Base-by-base conservation (phyloP, 495 filamentous ascomycete species). In the Acidiella bohemica region DNA sequence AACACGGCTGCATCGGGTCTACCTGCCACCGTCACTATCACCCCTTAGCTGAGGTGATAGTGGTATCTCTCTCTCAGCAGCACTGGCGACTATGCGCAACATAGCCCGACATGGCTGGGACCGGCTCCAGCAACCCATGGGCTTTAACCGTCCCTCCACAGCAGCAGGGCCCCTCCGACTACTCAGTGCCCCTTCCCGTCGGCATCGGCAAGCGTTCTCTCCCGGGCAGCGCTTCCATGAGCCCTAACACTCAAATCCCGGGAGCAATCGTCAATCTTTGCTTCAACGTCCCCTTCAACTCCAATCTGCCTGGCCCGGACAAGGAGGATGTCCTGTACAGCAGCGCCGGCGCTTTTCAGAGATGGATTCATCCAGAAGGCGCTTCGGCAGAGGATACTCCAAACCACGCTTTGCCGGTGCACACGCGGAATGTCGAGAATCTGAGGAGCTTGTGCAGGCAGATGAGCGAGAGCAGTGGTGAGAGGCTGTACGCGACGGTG, bases 241-340 rank as follows among this genome's bases (percentile, higher is more conserved):
- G 52, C 27, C 62, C 67, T 43, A 56, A 52, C 37, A 59, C 64
- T 14, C 51, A 55, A 5, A 34, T 43, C 9, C 57, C 62, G 35
- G 60, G 59, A 37, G 56, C 53, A 23, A 49, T 53, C 20, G 50
- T 66, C 53, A 77, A 78, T 49, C 70, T 82, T 36, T 82, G 83
- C 51, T 95, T 96, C 73, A 94, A 93, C 56, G 80, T 96, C 7
- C 90, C 90, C 23, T 94, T 97, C 64, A 75, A 83, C 41, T 92
- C 84, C 33, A 81, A 85, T 49, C 73, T 94, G 42, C 76, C 81
- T 46, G 90, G 92, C 20, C 90, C 90, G 49, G 83, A 94, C 49
- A 73, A 75, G 51, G 81, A 92, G 54, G 86, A 95, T 59, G 81
- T 96, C 48, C 66, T 96, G 36, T 81, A 93, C 62, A 85, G 86